Conservation (phyloP, 371 early-diverging fungal species). For the Vairimorpha necatrix region DNA sequence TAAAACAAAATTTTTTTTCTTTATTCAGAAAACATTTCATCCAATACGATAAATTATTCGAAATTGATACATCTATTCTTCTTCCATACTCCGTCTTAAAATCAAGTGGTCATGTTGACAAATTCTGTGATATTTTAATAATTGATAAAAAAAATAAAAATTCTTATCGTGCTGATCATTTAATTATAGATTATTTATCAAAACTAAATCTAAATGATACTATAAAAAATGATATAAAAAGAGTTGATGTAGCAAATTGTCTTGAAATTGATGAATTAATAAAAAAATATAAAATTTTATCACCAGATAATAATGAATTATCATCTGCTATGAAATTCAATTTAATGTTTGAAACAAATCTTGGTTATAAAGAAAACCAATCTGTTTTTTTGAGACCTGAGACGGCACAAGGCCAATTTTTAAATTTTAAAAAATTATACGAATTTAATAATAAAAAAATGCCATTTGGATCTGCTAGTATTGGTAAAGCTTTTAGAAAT, state of each 20-base stretch:
- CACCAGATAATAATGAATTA: constrained; percentile 68
- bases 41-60: constrained; percentile 94
- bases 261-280: constrained; percentile 78
- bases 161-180: constrained; percentile 88
- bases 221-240: constrained; percentile 67
- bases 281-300: constrained; percentile 74
- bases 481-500: constrained; percentile 97
- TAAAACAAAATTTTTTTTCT: constrained; percentile 84
- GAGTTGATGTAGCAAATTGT: constrained; percentile 62
- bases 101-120: constrained; percentile 97
- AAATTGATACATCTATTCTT: constrained; percentile 91
- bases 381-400: constrained; percentile 87
- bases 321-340: constrained; percentile 88
- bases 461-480: constrained; percentile 95
- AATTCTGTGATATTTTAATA: constrained; percentile 95
- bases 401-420: constrained; percentile 98
- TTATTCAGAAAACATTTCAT: constrained; percentile 92
- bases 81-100: constrained; percentile 92
- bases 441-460: constrained; percentile 93
- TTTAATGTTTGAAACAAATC: constrained; percentile 93
- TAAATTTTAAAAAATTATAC: constrained; percentile 88
- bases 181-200: constrained; percentile 83
- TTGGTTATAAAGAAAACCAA: constrained; percentile 86
- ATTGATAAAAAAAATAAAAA: constrained; percentile 80
- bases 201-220: constrained; percentile 75